Conservation (phyloP, 1,284 basidiomycete species). For the Leucoagaricus sp. region DNA sequence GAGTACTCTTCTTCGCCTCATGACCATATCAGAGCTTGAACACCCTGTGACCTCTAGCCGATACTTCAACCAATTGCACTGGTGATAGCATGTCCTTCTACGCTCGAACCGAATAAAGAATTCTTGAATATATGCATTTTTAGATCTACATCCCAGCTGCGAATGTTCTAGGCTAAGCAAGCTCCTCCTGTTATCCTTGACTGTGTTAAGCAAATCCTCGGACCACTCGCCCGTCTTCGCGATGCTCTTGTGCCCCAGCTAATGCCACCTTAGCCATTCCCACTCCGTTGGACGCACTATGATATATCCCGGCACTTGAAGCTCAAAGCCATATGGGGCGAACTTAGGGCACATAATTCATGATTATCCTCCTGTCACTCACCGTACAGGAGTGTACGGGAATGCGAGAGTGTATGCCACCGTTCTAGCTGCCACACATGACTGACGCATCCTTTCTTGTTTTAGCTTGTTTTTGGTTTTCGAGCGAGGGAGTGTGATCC, state of each 20-base stretch:
- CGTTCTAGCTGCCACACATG: too few species aligned
- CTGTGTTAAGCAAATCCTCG: constrained; percentile 2
- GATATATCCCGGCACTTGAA: too few species aligned
- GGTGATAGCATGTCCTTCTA: too few species aligned
- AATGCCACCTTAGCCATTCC: not conserved
- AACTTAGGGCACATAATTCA: too few species aligned
- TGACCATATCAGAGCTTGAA: not conserved
- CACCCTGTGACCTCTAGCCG: constrained; percentile 1
- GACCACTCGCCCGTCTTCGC: not conserved
- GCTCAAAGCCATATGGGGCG: too few species aligned
- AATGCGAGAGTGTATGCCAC: not conserved
- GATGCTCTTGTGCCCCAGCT: not conserved
- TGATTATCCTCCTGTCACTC: not conserved
- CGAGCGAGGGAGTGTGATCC: not conserved
- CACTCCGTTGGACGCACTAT: too few species aligned
- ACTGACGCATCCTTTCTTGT: too few species aligned
- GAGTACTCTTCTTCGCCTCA: not conserved
- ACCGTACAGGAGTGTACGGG: too few species aligned
- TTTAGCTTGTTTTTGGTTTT: not conserved
- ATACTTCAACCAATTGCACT: too few species aligned
- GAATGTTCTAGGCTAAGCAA: not conserved
- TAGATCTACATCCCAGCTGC: not conserved
- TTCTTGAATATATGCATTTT: not conserved
- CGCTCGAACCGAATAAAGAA: constrained; percentile 3
- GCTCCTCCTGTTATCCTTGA: not conserved